phyloP scores from a whole-genome alignment of 495 filamentous ascomycete species.

The Penicillium manginii region DNA sequence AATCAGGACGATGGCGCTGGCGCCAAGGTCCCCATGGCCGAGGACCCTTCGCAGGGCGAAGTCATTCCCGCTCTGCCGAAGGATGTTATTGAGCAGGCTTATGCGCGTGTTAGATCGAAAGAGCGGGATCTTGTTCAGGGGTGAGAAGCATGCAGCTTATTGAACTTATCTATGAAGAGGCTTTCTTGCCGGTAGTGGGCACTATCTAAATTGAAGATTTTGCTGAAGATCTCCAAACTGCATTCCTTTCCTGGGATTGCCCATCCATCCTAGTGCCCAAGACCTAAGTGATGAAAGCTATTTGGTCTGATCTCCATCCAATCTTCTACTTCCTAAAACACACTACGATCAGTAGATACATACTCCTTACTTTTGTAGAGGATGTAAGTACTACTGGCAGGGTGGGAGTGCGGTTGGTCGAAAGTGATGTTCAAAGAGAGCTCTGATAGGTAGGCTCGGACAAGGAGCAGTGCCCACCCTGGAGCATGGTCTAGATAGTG shows the following conservation, averaged over 20 bases:
- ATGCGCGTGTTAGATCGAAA: constrained; percentile 41
- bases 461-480: not conserved
- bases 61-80: constrained; percentile 58
- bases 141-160: not conserved
- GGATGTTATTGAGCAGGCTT: constrained; percentile 58
- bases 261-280: not conserved
- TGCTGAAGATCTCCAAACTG: too few relatives aligned
- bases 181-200: too few relatives aligned
- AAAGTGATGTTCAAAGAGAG: constrained; percentile 53
- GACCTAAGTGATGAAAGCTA: constrained; percentile 39
- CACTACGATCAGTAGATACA: constrained; percentile 29
- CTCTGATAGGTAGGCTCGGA: constrained; percentile 46
- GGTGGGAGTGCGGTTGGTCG: constrained; percentile 17
- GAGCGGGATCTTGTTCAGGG: constrained; percentile 16
- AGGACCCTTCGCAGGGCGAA: constrained; percentile 38
- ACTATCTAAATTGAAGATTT: too few relatives aligned
- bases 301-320: constrained; percentile 29
- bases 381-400: constrained; percentile 39
- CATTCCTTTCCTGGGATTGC: too few relatives aligned
- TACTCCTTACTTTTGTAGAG: constrained; percentile 27
- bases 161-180: not conserved
- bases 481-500: too few relatives aligned
- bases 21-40: constrained; percentile 1
- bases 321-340: constrained; percentile 3
- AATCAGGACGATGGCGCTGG: constrained; percentile 4